Conservation (phyloP, 306 rosid genomes). For the Vigna radiata region DNA sequence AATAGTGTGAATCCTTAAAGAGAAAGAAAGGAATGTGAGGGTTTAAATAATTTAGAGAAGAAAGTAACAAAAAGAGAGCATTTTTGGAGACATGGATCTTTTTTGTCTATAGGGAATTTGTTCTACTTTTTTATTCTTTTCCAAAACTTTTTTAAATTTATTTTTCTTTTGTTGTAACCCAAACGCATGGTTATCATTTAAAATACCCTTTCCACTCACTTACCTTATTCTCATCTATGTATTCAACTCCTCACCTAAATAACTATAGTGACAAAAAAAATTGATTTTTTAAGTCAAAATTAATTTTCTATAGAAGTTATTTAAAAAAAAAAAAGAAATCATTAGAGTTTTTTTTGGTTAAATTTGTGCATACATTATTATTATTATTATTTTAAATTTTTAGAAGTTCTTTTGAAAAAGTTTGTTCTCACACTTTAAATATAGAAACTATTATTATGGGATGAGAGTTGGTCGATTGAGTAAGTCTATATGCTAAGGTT, state of each 20-base stretch:
- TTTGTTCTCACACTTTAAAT: too few relatives aligned
- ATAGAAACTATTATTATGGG: too few relatives aligned
- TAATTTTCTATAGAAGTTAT: too few relatives aligned
- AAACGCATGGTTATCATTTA: neutral
- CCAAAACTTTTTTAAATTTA: neutral
- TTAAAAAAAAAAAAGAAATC: too few relatives aligned
- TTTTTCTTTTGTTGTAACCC: neutral
- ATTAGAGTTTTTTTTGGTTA: too few relatives aligned
- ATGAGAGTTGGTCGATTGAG: too few relatives aligned
- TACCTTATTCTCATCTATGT: neutral
- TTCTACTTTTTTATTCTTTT: neutral
- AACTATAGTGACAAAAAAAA: too few relatives aligned
- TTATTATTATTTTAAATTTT: too few relatives aligned
- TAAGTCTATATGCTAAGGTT: too few relatives aligned
- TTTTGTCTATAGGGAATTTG: neutral
- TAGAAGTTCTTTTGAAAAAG: too few relatives aligned
- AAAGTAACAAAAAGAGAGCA: neutral
- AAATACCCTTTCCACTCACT: neutral
- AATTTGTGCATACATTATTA: too few relatives aligned
- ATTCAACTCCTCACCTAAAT: neutral
- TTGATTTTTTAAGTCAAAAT: too few relatives aligned
- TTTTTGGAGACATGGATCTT: neutral
- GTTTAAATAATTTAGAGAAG: slow-evolving; percentile 8
- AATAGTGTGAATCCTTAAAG: slow-evolving; percentile 7
- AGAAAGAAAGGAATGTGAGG: slow-evolving; percentile 11